Base-by-base conservation (phyloP, 495 filamentous ascomycete species). In the Talaromyces adpressus region DNA sequence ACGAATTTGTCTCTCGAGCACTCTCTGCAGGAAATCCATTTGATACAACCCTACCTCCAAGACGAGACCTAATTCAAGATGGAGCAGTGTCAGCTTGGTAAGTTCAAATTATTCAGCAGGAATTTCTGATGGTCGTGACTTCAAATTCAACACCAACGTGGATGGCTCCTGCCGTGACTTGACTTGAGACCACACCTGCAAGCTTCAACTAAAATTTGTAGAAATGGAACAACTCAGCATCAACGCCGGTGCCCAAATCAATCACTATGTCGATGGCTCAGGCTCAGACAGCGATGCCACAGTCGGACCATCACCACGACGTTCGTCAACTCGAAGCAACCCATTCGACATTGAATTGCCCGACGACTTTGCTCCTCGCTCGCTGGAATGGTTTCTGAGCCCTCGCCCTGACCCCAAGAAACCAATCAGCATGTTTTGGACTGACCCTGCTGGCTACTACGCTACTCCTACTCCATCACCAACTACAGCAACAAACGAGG, bases 331-430 rank as follows among this genome's bases (percentile, higher is more conserved):
- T 32, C 56, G 30, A 20, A 58, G 56, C 30, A 36, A 58, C 30
- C 56, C 56, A 23, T 58, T 58, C n/a, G 56, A 58, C 18, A 36
- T 34, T 2, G 56, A 58, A 58, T 36, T 58, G 56, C 56, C 56
- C 8, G 56, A 32, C 14, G 30, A 58, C 56, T 58, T 58, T 36
- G 27, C 27, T 8, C 56, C 27, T 36, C 27, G 56, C 29, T 20
- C 27, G 16, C 29, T 58, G 6, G 56, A 58, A 58, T 58, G 56
- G 56, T 58, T 58, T 36, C 16, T 36, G 7, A 58, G 29, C 23
- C 56, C 30, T 58, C 27, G 56, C 29, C 27, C 56, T 36, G 56
- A 58, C 23, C 30, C 56, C n/a, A 56, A 29, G 23, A 56, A 29
- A 27, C 23, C 22, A 14, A 18, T 56, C 5, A 56, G 52, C 20